Evolutionary conservation across 2,329 filamentous ascomycete genomes (phyloP), one percentile per base, ranked within the genome.

Genomic region (Colletotrichum sp.): DNA sequence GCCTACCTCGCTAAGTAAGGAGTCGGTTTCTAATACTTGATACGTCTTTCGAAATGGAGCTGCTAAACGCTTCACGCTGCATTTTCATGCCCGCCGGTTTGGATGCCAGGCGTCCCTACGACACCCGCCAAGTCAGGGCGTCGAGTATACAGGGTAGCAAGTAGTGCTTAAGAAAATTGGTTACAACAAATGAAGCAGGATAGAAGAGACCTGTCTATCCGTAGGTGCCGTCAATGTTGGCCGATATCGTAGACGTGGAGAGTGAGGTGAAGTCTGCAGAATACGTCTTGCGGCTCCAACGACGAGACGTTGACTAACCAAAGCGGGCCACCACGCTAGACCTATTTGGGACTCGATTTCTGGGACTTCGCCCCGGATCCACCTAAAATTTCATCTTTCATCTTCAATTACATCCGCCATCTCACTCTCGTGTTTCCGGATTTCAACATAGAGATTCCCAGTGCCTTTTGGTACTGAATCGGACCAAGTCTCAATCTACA

Each of bases 381-480:
- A 75, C 73, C 70, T 68, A 75, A 75, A 75, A 75, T 73, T 73
- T 75, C 73, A 69, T 75, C 18, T 68, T 71, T 60, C 65, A 73
- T 38, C 16, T 24, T 36, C 66, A 60, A 58, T 58, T 58, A 67
- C 32, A 71, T 30, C 34, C 66, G 28, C 56, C 34, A 10, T 69
- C 28, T 60, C 36, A 34, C 38, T 10, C 26, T 26, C 38, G 66
- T n/a, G n/a, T 21, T 52, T 55, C 30, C 18, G 36, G 15, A 66
- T 26, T 48, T 48, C 38, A 13, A 28, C 16, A 24, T 24, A 21
- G 15, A 18, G 26, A 30, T 30, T 24, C 55, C 6, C 24, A n/a
- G 55, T 28, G 8, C 13, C 38, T 48, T 48, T 48, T 48, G 18
- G 38, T 48, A 52, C n/a, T 21, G 24, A 58, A 4, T 58, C 12